These are phyloP conservation scores for Stagonosporopsis chrysanthemi DNA, from an alignment of 2,329 filamentous ascomycete genomes.

Conservation along the genomic window DNA sequence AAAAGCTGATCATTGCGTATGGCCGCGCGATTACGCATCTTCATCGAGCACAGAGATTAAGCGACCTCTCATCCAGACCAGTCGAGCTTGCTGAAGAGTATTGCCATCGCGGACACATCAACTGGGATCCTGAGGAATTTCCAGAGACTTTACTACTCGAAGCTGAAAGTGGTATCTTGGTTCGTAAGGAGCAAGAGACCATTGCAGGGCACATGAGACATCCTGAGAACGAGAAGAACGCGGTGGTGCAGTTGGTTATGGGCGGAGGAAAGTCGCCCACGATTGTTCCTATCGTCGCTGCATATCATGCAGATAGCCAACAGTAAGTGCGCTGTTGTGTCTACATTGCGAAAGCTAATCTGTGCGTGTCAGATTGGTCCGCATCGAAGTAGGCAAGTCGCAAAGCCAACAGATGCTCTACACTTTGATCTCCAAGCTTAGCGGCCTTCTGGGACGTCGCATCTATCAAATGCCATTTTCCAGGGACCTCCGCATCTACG, in stretches of 20 bases:
- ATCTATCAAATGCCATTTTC: slow-evolving; percentile 68
- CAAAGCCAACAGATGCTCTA: slow-evolving; percentile 68
- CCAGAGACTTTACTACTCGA: slow-evolving; percentile 72
- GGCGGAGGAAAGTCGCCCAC: slow-evolving; percentile 44
- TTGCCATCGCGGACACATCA: slow-evolving; percentile 56
- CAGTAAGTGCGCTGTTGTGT: neutral
- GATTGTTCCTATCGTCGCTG: slow-evolving; percentile 43
- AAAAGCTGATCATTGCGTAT: too few species aligned
- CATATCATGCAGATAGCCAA: slow-evolving; percentile 1
- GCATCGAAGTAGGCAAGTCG: slow-evolving; percentile 68
- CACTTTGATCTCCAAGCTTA: slow-evolving; percentile 62
- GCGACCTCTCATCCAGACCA: too few species aligned
- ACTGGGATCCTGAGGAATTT: slow-evolving; percentile 60
- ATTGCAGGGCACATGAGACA: slow-evolving; percentile 66
- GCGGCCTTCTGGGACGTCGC: slow-evolving; percentile 62
- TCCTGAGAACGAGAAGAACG: slow-evolving; percentile 28
- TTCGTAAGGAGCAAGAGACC: slow-evolving; percentile 65
- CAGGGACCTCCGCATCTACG: slow-evolving; percentile 53
- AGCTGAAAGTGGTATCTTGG: slow-evolving; percentile 67
- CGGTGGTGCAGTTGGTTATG: slow-evolving; percentile 45
- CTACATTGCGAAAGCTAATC: too few species aligned
- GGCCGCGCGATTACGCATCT: too few species aligned
- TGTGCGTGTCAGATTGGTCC: slow-evolving; percentile 50
- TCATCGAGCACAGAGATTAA: too few species aligned
- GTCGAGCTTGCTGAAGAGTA: too few species aligned